phyloP scores from a whole-genome alignment of 192 early-diverging fungal genomes.

The Gamsiella multidivaricata region DNA sequence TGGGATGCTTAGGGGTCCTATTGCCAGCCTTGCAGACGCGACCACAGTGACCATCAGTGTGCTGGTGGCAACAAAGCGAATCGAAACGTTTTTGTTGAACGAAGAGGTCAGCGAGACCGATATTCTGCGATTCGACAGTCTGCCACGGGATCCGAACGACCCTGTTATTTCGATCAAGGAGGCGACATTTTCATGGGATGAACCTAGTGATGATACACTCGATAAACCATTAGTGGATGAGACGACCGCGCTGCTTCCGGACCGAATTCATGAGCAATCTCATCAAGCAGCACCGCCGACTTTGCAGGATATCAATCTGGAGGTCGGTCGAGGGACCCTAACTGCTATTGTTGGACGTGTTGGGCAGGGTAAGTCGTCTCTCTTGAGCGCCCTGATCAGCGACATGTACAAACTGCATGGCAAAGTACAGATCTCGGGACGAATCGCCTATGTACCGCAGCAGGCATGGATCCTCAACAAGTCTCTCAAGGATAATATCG shows the following conservation, averaged over 20 bases:
- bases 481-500: conserved; percentile 89
- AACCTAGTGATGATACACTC: neutral
- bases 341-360: conserved; percentile 64
- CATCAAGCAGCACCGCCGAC: conserved; percentile 10
- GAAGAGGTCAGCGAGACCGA: conserved; percentile 40
- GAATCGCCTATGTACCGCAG: conserved; percentile 83
- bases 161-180: conserved; percentile 27
- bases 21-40: conserved; percentile 67
- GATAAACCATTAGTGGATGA: neutral
- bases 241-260: conserved; percentile 7
- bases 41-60: conserved; percentile 65
- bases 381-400: conserved; percentile 70
- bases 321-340: conserved; percentile 62
- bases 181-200: conserved; percentile 18
- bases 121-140: conserved; percentile 11
- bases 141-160: conserved; percentile 12
- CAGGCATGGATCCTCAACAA: conserved; percentile 96
- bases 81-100: conserved; percentile 54
- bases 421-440: conserved; percentile 69
- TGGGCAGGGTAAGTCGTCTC: conserved; percentile 70
- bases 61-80: conserved; percentile 65
- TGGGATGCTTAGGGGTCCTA: conserved; percentile 67
- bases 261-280: neutral
- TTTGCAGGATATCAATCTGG: conserved; percentile 21
- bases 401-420: conserved; percentile 84